Evolutionary conservation across 345 rosid genomes (phyloP).

Genomic region (Rhizophora mangle): DNA sequence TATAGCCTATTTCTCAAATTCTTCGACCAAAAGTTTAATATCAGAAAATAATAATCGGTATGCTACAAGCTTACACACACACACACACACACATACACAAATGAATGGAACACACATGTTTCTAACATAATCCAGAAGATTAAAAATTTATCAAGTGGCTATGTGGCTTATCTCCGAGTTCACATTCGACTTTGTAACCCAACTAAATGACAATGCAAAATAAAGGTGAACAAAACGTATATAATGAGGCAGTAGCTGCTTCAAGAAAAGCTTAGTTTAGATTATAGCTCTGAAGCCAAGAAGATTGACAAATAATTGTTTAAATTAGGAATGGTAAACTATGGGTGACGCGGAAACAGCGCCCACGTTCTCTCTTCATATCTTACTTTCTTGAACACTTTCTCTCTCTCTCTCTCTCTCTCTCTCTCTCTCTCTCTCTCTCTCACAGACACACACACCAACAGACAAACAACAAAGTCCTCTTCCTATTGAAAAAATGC

Average conservation of each 20-base stretch:
- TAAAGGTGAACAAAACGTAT: background rate
- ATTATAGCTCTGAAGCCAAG: conserved; percentile 71
- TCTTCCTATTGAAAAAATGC: conserved; percentile 19
- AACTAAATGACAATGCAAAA: background rate
- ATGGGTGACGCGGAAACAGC: conserved; percentile 87
- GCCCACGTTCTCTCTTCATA: conserved; percentile 76
- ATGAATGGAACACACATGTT: too few species aligned
- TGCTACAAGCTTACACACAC: too few species aligned
- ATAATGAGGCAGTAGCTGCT: conserved; percentile 22
- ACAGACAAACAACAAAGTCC: too few species aligned
- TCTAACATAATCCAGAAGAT: too few species aligned
- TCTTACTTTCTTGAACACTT: conserved; percentile 19
- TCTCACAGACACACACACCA: background rate
- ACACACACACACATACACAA: too few species aligned
- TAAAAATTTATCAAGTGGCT: too few species aligned
- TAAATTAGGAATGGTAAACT: conserved; percentile 25
- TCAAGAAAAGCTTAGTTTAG: conserved; percentile 36
- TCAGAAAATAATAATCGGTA: too few species aligned
- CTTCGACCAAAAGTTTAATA: too few species aligned
- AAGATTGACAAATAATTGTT: conserved; percentile 42
- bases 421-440: background rate
- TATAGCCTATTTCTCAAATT: too few species aligned
- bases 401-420: conserved; percentile 4
- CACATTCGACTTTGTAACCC: background rate
- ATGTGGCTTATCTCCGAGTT: too few species aligned